Evolutionary conservation across 2,329 filamentous ascomycete species (phyloP), one percentile per base, ranked within the genome.

Genomic region (Microcera coccophila): DNA sequence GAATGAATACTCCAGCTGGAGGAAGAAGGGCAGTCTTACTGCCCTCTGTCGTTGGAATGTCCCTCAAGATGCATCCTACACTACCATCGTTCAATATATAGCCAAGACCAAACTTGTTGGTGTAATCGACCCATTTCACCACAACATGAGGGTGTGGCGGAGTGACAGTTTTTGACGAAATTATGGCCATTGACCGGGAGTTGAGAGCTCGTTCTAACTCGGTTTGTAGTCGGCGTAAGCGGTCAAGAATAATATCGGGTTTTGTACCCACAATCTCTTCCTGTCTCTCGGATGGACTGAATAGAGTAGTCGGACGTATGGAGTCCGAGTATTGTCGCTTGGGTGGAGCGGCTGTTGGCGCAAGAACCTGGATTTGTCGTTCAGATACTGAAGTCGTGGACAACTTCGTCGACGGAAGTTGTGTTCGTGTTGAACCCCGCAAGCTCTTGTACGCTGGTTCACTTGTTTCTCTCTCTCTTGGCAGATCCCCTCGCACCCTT

Each of bases 51-150:
- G 73, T 73, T 11, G 75, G 73, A 40, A 81, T 76, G 44, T 76
- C 77, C 18, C 74, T 71, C 38, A 82, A 68, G 37, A 84, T 79
- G 51, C 85, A 90, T 14, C 87, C 87, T 16, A 90, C 82, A 48
- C 82, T 89, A 21, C 87, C 87, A 52, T 91, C 85, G 48, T 87
- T 87, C 41, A 93, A 71, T 44, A 91, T 88, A 58, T 91, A 93
- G 26, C 87, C 87, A 14, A 93, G 75, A 11, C 87, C 87, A 62
- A 90, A 89, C 62, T 90, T 90, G 65, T 90, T 88, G 45, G 86
- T 89, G 63, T 93, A 93, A 62, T 93, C 87, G 5, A 93, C 87
- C 87, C 87, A 93, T 60, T 90, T 89, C 10, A 84, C 78, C 11
- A 84, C 81, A 34, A 84, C 78, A 59, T 82, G 67, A 59, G 84